These are phyloP conservation scores for Lablab purpureus DNA, from an alignment of 306 rosid genomes.

Conservation along the genomic window DNA sequence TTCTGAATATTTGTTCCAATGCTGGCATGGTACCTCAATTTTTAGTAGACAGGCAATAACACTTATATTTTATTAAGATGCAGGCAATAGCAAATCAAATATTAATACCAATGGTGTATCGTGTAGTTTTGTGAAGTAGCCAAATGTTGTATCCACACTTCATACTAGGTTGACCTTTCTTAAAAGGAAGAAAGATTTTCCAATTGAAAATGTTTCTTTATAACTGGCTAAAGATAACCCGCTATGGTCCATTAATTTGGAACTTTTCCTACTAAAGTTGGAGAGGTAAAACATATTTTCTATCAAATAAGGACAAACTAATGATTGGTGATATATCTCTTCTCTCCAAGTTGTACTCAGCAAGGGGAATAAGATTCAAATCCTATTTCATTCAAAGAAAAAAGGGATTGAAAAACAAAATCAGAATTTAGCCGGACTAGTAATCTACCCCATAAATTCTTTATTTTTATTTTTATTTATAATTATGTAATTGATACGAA, in stretches of 20 bases:
- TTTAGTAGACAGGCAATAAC: not conserved
- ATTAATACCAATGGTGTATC: not conserved
- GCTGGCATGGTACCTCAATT: not conserved
- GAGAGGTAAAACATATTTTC: not conserved
- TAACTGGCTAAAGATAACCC: not conserved
- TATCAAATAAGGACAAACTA: not conserved
- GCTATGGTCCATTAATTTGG: not conserved
- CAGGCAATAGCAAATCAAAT: not conserved
- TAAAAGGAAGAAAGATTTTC: not conserved
- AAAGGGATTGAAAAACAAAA: not conserved
- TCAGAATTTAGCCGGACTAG: not conserved
- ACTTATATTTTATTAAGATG: conserved; percentile 12
- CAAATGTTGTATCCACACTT: not conserved
- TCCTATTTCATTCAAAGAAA: conserved; percentile 8
- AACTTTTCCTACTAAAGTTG: not conserved
- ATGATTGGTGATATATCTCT: not conserved
- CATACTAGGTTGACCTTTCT: not conserved
- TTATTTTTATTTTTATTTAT: no score
- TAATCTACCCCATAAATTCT: not conserved
- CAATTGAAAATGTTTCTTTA: not conserved
- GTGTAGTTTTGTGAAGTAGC: not conserved
- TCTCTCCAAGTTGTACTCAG: not conserved
- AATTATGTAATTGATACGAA: no score
- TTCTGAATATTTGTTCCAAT: not conserved
- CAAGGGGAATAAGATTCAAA: not conserved